Evolutionary conservation across 306 rosid genomes (phyloP).

Genomic region (Sindora glabra): DNA sequence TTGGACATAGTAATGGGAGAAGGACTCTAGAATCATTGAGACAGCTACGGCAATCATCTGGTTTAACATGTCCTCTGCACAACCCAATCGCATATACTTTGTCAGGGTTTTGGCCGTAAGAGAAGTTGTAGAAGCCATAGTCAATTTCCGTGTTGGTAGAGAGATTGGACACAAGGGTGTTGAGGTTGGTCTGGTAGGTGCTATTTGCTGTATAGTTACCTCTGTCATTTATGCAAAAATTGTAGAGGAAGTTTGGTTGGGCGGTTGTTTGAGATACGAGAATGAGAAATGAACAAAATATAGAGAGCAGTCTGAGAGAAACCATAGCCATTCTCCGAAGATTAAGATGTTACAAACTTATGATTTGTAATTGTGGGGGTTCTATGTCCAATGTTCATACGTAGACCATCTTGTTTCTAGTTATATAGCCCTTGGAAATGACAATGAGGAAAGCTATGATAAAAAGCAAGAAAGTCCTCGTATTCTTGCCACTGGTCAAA

Average conservation of each 20-base stretch:
- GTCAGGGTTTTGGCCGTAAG: constrained; percentile 11
- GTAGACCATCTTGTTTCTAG: no score
- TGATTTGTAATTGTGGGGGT: no score
- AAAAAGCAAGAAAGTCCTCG: no score
- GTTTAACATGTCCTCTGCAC: constrained; percentile 22
- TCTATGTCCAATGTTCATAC: no score
- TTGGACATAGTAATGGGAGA: constrained; percentile 7
- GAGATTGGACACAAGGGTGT: constrained; percentile 20
- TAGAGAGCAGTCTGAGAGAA: no score
- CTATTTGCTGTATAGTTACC: constrained; percentile 25
- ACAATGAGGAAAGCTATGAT: no score
- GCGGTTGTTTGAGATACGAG: background rate
- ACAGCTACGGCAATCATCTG: constrained; percentile 12
- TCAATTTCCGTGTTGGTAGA: background rate
- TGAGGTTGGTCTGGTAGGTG: constrained; percentile 20
- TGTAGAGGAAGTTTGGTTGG: background rate
- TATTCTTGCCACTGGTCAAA: no score
- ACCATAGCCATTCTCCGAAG: no score
- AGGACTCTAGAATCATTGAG: background rate
- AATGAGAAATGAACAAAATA: background rate
- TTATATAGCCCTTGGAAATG: no score
- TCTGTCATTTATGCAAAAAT: background rate
- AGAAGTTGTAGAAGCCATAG: constrained; percentile 8
- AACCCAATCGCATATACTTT: constrained; percentile 3
- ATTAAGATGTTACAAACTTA: no score